Conservation (phyloP, 139 green algal species). For the Chlamydomonas urium region DNA sequence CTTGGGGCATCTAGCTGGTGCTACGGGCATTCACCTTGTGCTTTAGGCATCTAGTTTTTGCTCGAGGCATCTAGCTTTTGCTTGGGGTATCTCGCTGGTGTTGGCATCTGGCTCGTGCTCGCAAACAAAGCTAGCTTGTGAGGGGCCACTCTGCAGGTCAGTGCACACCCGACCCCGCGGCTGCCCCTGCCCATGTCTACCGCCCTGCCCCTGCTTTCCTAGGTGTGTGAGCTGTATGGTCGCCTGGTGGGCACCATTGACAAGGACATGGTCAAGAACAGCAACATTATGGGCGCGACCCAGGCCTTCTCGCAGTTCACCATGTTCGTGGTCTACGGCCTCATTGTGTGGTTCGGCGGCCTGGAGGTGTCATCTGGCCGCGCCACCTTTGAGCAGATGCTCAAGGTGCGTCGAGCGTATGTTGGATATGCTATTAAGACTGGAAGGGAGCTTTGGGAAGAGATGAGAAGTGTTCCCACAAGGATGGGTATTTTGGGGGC, state of each 20-base stretch:
- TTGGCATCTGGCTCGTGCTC: no score
- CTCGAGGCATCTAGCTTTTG: no score
- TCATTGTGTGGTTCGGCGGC: constrained; percentile 64
- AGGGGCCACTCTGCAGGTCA: no score
- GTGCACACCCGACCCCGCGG: no score
- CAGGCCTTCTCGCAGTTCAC: constrained; percentile 23
- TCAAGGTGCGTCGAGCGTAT: constrained; percentile 39
- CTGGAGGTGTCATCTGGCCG: constrained; percentile 50
- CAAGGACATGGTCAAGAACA: constrained; percentile 7
- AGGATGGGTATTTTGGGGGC: no score
- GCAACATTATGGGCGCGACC: not conserved
- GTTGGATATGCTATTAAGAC: not conserved
- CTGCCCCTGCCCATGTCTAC: not conserved
- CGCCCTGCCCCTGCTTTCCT: not conserved
- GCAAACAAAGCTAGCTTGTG: no score
- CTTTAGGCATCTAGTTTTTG: no score
- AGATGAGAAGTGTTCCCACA: not conserved
- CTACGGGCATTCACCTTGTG: no score
- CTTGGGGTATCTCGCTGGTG: no score
- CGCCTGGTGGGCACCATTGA: not conserved
- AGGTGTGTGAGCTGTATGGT: constrained; percentile 15
- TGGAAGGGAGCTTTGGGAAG: no score
- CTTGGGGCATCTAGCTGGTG: no score
- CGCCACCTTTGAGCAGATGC: constrained; percentile 55
- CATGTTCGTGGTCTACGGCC: constrained; percentile 46